Evolutionary conservation across 2,329 filamentous ascomycete genomes (phyloP).

Genomic region (Fusarium vanettenii): DNA sequence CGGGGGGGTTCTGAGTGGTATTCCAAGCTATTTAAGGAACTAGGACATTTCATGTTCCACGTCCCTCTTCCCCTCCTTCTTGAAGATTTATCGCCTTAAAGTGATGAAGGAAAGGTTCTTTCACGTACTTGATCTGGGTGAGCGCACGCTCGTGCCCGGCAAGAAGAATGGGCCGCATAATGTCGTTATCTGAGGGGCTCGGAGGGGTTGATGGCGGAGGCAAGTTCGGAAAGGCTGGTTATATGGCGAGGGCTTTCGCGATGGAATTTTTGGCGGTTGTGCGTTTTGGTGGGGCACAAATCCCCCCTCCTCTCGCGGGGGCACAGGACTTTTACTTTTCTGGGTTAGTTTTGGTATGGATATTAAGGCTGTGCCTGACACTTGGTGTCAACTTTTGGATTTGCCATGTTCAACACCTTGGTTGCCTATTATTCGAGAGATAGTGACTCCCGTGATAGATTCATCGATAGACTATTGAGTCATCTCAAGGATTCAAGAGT

Average conservation of each 20-base stretch:
- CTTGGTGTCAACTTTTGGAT: slow-evolving; percentile 25
- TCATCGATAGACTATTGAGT: slow-evolving; percentile 18
- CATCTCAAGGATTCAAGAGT: slow-evolving; percentile 30
- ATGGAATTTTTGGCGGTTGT: slow-evolving; percentile 60
- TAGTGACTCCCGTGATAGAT: slow-evolving; percentile 9
- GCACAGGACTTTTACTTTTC: slow-evolving; percentile 28
- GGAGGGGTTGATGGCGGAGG: slow-evolving; percentile 45
- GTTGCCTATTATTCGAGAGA: slow-evolving; percentile 14
- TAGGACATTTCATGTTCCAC: slow-evolving; percentile 2
- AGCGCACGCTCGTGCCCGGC: slow-evolving; percentile 96
- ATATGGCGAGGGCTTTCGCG: slow-evolving; percentile 49
- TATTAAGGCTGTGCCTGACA: not conserved
- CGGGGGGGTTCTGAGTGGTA: slow-evolving; percentile 14
- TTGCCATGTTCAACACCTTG: slow-evolving; percentile 19
- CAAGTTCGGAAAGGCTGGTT: slow-evolving; percentile 45
- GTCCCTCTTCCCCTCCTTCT: slow-evolving; percentile 6
- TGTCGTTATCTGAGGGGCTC: slow-evolving; percentile 52
- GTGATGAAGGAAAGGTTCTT: not conserved
- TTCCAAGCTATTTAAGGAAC: slow-evolving; percentile 2
- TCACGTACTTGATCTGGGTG: slow-evolving; percentile 94
- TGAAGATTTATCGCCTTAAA: not conserved
- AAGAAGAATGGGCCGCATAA: slow-evolving; percentile 96
- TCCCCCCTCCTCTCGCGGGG: slow-evolving; percentile 35
- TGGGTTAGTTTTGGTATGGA: slow-evolving; percentile 13
- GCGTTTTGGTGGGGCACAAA: slow-evolving; percentile 57